A percentile compares a stretch with the other conserved stretches of the same genome.
These are phyloP conservation scores for Ophiocordyceps sinensis DNA, from an alignment of 2,329 filamentous ascomycete genomes.

Conservation along the genomic window DNA sequence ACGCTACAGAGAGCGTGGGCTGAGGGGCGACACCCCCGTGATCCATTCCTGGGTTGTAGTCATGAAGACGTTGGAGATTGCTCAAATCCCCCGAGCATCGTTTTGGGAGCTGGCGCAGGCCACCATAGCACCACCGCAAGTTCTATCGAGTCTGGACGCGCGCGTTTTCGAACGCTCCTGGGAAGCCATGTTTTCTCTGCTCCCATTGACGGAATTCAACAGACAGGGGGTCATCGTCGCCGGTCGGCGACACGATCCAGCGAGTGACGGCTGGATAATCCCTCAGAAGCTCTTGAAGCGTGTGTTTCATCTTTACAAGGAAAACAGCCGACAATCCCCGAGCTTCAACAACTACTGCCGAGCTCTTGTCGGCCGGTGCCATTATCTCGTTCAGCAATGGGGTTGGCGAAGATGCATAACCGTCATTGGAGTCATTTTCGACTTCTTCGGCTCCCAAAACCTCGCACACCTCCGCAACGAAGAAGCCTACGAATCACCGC, in stretches of 20 bases:
- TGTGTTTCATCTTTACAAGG: conserved; percentile 43
- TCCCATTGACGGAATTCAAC: conserved; percentile 48
- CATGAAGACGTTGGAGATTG: conserved; percentile 37
- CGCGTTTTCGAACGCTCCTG: conserved; percentile 40
- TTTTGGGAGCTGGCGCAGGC: conserved; percentile 47
- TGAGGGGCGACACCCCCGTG: conserved; percentile 28
- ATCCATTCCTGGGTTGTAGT: conserved; percentile 44
- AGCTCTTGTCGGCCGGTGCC: conserved; percentile 43
- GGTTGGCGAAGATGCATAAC: conserved; percentile 45
- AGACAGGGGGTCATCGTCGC: conserved; percentile 31
- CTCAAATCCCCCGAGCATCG: conserved; percentile 32
- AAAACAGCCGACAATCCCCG: conserved; percentile 37
- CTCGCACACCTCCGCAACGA: conserved; percentile 51
- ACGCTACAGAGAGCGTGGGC: conserved; percentile 33
- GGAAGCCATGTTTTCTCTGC: conserved; percentile 42
- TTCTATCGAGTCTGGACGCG: conserved; percentile 24
- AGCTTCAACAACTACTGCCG: conserved; percentile 54
- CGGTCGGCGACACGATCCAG: conserved; percentile 14
- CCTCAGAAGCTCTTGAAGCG: conserved; percentile 41
- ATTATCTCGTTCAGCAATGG: conserved; percentile 50
- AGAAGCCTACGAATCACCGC: conserved; percentile 44
- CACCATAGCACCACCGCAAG: conserved; percentile 21
- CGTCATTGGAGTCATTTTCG: conserved; percentile 47
- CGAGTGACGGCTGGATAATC: conserved; percentile 43
- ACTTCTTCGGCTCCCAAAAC: conserved; percentile 51